Base-by-base conservation (phyloP, 2,329 filamentous ascomycete genomes). In the Exophiala bonariae region DNA sequence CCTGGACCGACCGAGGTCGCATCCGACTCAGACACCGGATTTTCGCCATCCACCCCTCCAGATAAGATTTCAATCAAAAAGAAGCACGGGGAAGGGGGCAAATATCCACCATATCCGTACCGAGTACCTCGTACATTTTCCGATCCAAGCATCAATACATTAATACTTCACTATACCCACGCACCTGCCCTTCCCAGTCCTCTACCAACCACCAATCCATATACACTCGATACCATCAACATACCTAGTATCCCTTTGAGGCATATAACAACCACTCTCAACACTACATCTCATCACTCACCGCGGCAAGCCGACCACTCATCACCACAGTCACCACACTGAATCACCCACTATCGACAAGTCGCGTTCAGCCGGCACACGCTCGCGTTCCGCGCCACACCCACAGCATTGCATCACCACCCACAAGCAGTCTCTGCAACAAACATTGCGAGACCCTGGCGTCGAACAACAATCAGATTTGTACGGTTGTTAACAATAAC, bases 71-170 rank as follows among this genome's bases (percentile, higher is more conserved):
- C 13, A 13, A 37, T 37, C 18, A 16, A 22, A 35, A 44, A 34
- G 20, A 46, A 49, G 39, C 48, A 55, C 49, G 49, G 52, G 42
- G 49, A 52, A 52, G 52, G 52, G 47, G 52, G 41, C 42, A 34
- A 44, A 26, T 35, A 17, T 26, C 16, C 32, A n/a, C n/a, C n/a
- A n/a, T n/a, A n/a, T n/a, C n/a, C n/a, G n/a, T n/a, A n/a, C n/a
- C n/a, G n/a, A n/a, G n/a, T n/a, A n/a, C n/a, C n/a, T n/a, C n/a
- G n/a, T n/a, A n/a, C n/a, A n/a, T 44, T 22, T 35, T 22, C 35
- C 14, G 35, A 20, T 37, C 35, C 31, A 26, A 26, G 23, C 23
- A 26, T 43, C 30, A 33, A 48, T 44, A 50, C 44, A 31, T 43
- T 36, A 14, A 23, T 38, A 37, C 16, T 17, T 20, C 45, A 19